phyloP scores from a whole-genome alignment of 2,329 filamentous ascomycete species.

The Hirsutella thompsonii region DNA sequence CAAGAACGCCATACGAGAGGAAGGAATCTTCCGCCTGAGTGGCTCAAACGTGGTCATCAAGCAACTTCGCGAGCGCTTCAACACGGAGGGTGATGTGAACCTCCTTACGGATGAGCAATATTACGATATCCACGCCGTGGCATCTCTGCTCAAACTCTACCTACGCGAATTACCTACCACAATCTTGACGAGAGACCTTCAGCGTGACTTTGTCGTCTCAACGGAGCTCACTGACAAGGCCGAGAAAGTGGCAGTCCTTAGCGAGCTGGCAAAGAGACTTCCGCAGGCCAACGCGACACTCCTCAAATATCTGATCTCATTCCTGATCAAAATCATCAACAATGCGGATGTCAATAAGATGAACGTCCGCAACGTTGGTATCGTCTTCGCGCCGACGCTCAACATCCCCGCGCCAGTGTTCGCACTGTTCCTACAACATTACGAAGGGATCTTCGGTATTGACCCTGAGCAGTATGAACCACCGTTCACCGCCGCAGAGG shows the following conservation, averaged over 20 bases:
- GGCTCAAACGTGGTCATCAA: conserved; percentile 96
- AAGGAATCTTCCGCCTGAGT: conserved; percentile 92
- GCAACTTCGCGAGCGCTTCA: conserved; percentile 81
- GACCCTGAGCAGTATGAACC: conserved; percentile 52
- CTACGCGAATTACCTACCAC: conserved; percentile 83
- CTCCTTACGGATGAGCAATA: conserved; percentile 71
- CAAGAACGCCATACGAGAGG: conserved; percentile 71
- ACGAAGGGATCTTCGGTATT: conserved; percentile 69
- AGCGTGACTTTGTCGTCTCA: conserved; percentile 75
- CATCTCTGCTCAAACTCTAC: conserved; percentile 87
- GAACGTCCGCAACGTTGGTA: conserved; percentile 94
- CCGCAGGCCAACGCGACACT: conserved; percentile 71
- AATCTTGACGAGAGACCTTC: conserved; percentile 81
- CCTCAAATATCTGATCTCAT: conserved; percentile 73
- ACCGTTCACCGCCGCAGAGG: conserved; percentile 28
- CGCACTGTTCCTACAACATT: conserved; percentile 85
- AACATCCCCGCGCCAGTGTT: conserved; percentile 95
- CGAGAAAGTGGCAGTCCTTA: conserved; percentile 67
- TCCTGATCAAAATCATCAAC: conserved; percentile 85
- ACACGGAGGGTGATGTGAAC: conserved; percentile 83
- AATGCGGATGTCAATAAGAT: conserved; percentile 91
- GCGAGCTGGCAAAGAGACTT: conserved; percentile 65
- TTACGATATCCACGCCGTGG: conserved; percentile 92
- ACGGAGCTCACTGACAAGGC: conserved; percentile 63
- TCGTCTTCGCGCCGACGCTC: conserved; percentile 93